Percentiles rank a stretch among this genome's conserved stretches.
These are phyloP conservation scores for Ustilago trichophora DNA, from an alignment of 1,284 basidiomycete species.

Conservation along the genomic window DNA sequence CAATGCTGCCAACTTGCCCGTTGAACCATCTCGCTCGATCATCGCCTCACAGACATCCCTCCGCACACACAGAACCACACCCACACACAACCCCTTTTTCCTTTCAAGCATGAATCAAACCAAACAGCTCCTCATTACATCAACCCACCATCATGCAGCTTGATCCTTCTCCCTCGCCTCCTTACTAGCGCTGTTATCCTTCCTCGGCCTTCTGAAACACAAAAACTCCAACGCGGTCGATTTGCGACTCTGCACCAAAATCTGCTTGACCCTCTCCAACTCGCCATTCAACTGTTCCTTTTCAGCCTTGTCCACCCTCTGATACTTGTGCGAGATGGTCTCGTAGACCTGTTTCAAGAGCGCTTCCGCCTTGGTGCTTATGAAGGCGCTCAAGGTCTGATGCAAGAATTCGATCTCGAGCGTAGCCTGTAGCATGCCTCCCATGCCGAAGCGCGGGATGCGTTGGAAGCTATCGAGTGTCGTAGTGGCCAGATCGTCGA, in stretches of 20 bases:
- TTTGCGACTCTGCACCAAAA: constrained; percentile 82
- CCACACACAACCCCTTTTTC: too few relatives aligned
- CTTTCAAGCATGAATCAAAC: too few relatives aligned
- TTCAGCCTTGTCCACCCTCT: constrained; percentile 2
- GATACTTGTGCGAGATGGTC: constrained; percentile 89
- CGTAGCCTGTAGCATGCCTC: constrained; percentile 97
- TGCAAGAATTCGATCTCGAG: constrained; percentile 99
- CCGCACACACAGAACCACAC: too few relatives aligned
- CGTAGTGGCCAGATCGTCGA: constrained; percentile 83
- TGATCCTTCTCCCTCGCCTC: neutral
- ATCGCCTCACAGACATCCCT: too few relatives aligned
- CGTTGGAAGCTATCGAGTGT: constrained; percentile 84
- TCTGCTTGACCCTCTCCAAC: constrained; percentile 89
- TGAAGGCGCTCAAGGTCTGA: constrained; percentile 88
- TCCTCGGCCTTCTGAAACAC: constrained; percentile 70
- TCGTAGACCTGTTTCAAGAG: constrained; percentile 90
- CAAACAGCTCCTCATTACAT: too few relatives aligned
- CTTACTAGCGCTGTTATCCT: constrained; percentile 1
- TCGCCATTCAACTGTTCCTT: constrained; percentile 70
- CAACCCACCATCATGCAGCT: too few relatives aligned
- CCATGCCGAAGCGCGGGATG: constrained; percentile 91
- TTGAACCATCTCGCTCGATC: too few relatives aligned
- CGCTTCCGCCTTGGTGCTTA: constrained; percentile 80
- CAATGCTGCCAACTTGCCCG: too few relatives aligned
- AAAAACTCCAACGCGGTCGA: constrained; percentile 94